Evolutionary conservation across 2,329 filamentous ascomycete genomes (phyloP), one percentile per base, ranked within the genome.

Genomic region (Claviceps sp.): DNA sequence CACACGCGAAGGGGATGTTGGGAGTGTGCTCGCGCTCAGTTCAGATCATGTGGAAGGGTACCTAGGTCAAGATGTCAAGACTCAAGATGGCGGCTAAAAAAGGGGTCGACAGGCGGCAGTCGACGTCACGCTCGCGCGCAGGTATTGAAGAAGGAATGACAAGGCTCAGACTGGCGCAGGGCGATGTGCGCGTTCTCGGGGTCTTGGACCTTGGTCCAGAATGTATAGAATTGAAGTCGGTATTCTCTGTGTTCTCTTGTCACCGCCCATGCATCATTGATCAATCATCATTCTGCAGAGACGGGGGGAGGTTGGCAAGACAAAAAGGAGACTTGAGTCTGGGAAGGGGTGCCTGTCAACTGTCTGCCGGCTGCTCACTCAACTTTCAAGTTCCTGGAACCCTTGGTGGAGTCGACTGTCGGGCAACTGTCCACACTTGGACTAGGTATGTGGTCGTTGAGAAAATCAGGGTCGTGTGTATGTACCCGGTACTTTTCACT

Each of bases 1-100:
- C 30, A 34, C 30, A 34, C 30, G 5, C 39, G 22, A 37, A 26
- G 37, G n/a, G 22, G 5, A 50, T 8, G 40, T 38, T 34, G 48
- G 34, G 39, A 34, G 5, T 39, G 37, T 39, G 19, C 24, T 13
- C 10, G 48, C 22, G 40, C 24, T n/a, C 16, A 5, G 44, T 34
- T 19, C 40, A 26, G 47, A 43, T 43, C 51, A 51, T 51, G 49
- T 49, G 45, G 34, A 22, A 50, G 24, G 24, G 6, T 41, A n/a
- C n/a, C n/a, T n/a, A 24, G 16, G 24, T 13, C 47, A n/a, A 22
- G 38, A 49, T 2, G n/a, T 34, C 8, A 34, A 11, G 30, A 34
- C 4, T 34, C 8, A 34, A 11, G 30, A 34, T 11, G 30, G 30
- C 30, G 30, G 30, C 30, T 10, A 34, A 34, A 30, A 34, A 34